These are phyloP conservation scores for Hypoxylon sp. DNA, from an alignment of 2,329 filamentous ascomycete species.

Conservation along the genomic window DNA sequence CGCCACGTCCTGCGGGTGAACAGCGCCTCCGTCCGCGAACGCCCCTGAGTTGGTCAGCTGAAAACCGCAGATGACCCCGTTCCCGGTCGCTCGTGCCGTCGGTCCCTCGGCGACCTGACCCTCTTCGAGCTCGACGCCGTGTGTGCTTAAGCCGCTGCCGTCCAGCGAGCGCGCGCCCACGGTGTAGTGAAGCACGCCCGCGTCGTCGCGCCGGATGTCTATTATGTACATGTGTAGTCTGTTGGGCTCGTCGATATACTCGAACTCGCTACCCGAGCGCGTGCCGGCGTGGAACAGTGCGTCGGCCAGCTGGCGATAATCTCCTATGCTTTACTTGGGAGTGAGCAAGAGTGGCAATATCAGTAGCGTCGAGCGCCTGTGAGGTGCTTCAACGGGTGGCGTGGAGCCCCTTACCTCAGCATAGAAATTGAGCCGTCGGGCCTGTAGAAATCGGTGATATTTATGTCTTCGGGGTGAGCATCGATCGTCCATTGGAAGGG, in stretches of 20 bases:
- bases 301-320: slow-evolving; percentile 62
- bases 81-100: slow-evolving; percentile 40
- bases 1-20: slow-evolving; percentile 48
- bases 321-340: too few relatives aligned
- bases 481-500: slow-evolving; percentile 65
- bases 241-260: slow-evolving; percentile 57
- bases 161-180: slow-evolving; percentile 56
- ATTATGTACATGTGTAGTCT: slow-evolving; percentile 60
- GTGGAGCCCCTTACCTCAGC: too few relatives aligned
- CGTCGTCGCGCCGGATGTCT: slow-evolving; percentile 50
- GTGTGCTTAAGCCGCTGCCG: slow-evolving; percentile 45
- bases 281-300: slow-evolving; percentile 64
- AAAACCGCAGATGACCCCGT: slow-evolving; percentile 56
- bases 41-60: slow-evolving; percentile 56
- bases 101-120: slow-evolving; percentile 44
- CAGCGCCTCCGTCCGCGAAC: slow-evolving; percentile 37
- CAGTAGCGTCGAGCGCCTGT: too few relatives aligned
- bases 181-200: slow-evolving; percentile 57
- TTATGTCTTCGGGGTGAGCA: slow-evolving; percentile 61
- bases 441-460: slow-evolving; percentile 57
- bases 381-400: too few relatives aligned
- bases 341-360: too few relatives aligned
- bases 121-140: slow-evolving; percentile 49
- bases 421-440: slow-evolving; percentile 57
- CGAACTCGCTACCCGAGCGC: slow-evolving; percentile 58